A percentile compares a stretch with the other conserved stretches of the same genome.
Conservation (phyloP, 2,329 filamentous ascomycete species). For the Lachnellula arida region DNA sequence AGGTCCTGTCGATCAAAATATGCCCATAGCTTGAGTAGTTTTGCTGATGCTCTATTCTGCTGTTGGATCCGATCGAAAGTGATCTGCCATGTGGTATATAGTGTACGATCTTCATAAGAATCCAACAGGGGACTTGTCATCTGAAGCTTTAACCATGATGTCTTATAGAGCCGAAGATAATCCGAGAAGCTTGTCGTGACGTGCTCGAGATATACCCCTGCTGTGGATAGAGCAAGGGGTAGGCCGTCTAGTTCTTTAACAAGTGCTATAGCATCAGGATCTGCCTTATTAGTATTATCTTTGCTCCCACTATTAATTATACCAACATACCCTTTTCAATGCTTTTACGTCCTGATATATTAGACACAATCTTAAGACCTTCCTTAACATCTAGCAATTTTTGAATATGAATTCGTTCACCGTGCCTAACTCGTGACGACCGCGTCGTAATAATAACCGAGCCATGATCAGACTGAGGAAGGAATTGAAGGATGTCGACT, state of each 20-base stretch:
- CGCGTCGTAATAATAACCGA: slow-evolving; percentile 14
- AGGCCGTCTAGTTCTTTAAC: slow-evolving; percentile 31
- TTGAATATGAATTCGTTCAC: not conserved
- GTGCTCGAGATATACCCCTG: slow-evolving; percentile 9
- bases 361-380: slow-evolving; percentile 11
- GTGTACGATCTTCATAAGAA: slow-evolving; percentile 15
- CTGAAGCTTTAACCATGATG: slow-evolving; percentile 13
- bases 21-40: slow-evolving; percentile 38
- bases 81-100: slow-evolving; percentile 32
- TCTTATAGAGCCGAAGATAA: slow-evolving; percentile 17
- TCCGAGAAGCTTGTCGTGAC: slow-evolving; percentile 10
- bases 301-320: not conserved
- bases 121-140: slow-evolving; percentile 5
- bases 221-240: slow-evolving; percentile 4
- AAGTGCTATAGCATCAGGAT: slow-evolving; percentile 11
- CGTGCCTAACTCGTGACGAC: slow-evolving; percentile 4
- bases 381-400: slow-evolving; percentile 5
- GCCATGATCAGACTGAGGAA: slow-evolving; percentile 9
- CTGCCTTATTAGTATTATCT: too few relatives aligned
- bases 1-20: slow-evolving; percentile 41
- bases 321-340: slow-evolving; percentile 6
- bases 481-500: slow-evolving; percentile 6
- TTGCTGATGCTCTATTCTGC: slow-evolving; percentile 22
- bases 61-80: slow-evolving; percentile 36
- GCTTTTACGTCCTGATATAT: slow-evolving; percentile 4